Base-by-base conservation (phyloP, 768 basidiomycete genomes). In the Boletus rubropictus region DNA sequence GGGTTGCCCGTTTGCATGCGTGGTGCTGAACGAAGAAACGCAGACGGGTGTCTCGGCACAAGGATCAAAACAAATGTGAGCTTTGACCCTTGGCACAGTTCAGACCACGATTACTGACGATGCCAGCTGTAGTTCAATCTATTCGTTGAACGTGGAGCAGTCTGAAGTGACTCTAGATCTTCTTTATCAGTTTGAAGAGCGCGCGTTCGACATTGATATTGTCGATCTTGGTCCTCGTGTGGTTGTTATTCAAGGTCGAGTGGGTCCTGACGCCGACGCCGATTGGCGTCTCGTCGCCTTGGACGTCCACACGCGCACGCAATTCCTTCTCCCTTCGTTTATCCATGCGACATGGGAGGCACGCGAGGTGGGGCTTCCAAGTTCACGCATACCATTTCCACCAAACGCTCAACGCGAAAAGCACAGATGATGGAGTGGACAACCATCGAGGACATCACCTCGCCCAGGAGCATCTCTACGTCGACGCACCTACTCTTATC, bases 401-500 rank as follows among this genome's bases (percentile, higher is more conserved):
- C 12, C 3, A 4, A 22, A 17, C 21, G 11, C 20, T 25, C 4
- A 22, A 43, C 20, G 8, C 25, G 7, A 28, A 33, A 8, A 33
- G 6, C 10, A 18, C 22, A 60, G 59, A 10, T 40, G 3, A 4
- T 36, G 15, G 22, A 44, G 15, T n/a, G 22, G 22, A n/a, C 4
- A 2, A 15, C 5, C 3, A 15, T 20, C 14, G 28, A 42, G 4
- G 53, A 20, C 0, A 32, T 25, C 2, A 32, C 24, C 12, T 5
- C 18, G 6, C 50, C 36, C 6, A 31, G 12, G 35, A 37, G 37
- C 20, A 21, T 60, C 20, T 60, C 59, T 7, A 60, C 60, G 5
- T 56, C 53, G 17, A 58, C 59, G 2, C 56, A 60, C 44, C 20
- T 60, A 5, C 15, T 61, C 1, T 22, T 62, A 5, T 42, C 53